phyloP scores from a whole-genome alignment of 2,329 filamentous ascomycete species.

The Beauveria sp. region DNA sequence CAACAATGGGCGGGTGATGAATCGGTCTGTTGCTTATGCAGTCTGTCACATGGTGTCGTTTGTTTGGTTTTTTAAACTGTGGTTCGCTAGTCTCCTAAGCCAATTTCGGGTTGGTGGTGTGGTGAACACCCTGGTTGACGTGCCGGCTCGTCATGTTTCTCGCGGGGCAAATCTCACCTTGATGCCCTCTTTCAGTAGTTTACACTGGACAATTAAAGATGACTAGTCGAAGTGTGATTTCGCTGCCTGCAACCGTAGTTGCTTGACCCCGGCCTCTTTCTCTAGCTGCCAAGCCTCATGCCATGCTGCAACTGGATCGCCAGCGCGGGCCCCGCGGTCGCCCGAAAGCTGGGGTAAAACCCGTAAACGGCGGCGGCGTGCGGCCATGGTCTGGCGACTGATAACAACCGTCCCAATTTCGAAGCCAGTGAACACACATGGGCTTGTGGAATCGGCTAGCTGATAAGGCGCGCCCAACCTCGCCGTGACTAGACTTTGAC shows the following conservation, averaged over 20 bases:
- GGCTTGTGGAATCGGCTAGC: not conserved
- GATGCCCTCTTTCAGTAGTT: not conserved
- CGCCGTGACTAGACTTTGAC: not conserved
- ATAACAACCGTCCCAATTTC: not conserved
- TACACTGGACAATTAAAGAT: constrained; percentile 2
- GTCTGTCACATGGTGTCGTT: too few relatives aligned
- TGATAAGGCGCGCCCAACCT: constrained; percentile 7
- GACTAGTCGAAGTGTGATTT: not conserved
- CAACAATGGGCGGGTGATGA: too few relatives aligned
- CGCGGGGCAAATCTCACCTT: not conserved
- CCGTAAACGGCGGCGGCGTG: not conserved
- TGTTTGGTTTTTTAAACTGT: too few relatives aligned
- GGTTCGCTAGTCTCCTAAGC: too few relatives aligned
- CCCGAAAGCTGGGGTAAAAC: constrained; percentile 4
- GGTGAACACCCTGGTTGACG: not conserved
- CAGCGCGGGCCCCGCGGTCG: constrained; percentile 3
- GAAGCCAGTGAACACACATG: not conserved
- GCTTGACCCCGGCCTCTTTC: not conserved
- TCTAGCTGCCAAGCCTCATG: not conserved
- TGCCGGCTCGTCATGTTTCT: not conserved
- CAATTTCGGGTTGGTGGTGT: not conserved
- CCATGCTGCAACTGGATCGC: not conserved
- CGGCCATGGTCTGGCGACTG: constrained; percentile 1
- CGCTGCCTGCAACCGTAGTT: not conserved
- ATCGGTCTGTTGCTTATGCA: too few relatives aligned